Conservation (phyloP, 2,329 filamentous ascomycete species). For the Cercospora beticola region DNA sequence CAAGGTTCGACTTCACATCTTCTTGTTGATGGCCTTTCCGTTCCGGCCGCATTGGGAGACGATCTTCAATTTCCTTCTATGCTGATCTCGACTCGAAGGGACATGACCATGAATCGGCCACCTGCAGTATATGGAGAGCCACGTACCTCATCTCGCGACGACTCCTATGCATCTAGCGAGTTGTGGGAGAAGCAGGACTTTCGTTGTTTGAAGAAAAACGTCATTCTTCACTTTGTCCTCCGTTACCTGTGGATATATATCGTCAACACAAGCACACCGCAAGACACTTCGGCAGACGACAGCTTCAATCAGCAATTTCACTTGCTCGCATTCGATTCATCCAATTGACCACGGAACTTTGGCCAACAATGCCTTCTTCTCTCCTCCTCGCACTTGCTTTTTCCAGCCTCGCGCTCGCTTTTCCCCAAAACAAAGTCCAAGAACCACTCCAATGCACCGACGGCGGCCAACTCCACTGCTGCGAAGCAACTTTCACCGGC, state of each 20-base stretch:
- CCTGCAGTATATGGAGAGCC: not conserved
- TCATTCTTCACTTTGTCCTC: not conserved
- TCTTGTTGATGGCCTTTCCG: not conserved
- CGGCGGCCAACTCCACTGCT: slow-evolving; percentile 26
- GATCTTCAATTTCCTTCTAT: not conserved
- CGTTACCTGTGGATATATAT: not conserved
- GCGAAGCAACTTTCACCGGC: slow-evolving; percentile 19
- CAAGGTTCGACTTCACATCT: no score
- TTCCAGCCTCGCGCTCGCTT: not conserved
- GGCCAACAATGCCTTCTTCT: not conserved
- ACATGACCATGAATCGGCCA: not conserved
- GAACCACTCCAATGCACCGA: slow-evolving; percentile 37
- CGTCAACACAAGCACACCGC: not conserved
- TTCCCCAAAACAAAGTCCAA: not conserved
- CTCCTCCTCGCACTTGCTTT: not conserved
- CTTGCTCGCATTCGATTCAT: not conserved
- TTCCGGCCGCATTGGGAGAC: not conserved
- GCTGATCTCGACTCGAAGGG: not conserved
- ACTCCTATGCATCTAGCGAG: not conserved
- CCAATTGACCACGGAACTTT: not conserved
- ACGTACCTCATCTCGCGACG: not conserved
- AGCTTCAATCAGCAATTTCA: not conserved
- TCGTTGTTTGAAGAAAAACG: not conserved
- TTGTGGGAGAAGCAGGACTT: not conserved
- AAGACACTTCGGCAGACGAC: not conserved